Evolutionary conservation across 2,329 filamentous ascomycete genomes (phyloP).

Genomic region (Colletotrichum agaves): DNA sequence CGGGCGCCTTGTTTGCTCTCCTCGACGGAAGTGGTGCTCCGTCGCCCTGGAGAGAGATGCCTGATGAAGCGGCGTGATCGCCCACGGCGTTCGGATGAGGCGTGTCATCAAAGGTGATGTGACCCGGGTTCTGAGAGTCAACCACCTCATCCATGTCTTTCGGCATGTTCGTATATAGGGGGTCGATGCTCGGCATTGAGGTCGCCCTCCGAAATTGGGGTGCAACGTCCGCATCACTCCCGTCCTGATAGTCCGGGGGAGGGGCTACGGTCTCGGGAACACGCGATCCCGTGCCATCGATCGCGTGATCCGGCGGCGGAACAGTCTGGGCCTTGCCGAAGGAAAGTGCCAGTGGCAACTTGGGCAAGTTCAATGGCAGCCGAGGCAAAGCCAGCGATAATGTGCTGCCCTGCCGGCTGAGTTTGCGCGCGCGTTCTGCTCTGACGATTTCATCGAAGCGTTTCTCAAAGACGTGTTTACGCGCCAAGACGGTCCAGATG

Average conservation of each 20-base stretch:
- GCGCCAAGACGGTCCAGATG: slow-evolving; percentile 69
- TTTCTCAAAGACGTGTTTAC: slow-evolving; percentile 70
- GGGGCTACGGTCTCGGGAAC: background rate
- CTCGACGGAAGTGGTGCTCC: background rate
- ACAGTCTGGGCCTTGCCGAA: slow-evolving; percentile 7
- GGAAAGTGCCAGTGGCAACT: background rate
- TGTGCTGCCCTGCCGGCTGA: slow-evolving; percentile 13
- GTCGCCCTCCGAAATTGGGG: background rate
- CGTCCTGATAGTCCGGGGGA: background rate
- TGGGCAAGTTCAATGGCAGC: slow-evolving; percentile 2
- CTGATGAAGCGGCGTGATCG: background rate
- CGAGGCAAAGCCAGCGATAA: background rate
- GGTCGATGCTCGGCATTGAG: background rate
- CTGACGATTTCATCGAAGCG: slow-evolving; percentile 66
- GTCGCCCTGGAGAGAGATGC: background rate
- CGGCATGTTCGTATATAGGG: background rate
- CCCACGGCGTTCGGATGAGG: background rate
- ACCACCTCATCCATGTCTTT: background rate
- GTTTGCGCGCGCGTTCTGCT: slow-evolving; percentile 49
- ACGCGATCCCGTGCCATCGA: background rate
- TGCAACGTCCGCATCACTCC: background rate
- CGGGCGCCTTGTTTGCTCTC: slow-evolving; percentile 46
- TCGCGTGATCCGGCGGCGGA: background rate
- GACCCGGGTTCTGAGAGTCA: background rate
- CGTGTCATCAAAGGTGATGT: background rate